Percentiles rank a stretch among this genome's conserved stretches.
Conservation (phyloP, 768 basidiomycete genomes). For the Serendipita vermifera region DNA sequence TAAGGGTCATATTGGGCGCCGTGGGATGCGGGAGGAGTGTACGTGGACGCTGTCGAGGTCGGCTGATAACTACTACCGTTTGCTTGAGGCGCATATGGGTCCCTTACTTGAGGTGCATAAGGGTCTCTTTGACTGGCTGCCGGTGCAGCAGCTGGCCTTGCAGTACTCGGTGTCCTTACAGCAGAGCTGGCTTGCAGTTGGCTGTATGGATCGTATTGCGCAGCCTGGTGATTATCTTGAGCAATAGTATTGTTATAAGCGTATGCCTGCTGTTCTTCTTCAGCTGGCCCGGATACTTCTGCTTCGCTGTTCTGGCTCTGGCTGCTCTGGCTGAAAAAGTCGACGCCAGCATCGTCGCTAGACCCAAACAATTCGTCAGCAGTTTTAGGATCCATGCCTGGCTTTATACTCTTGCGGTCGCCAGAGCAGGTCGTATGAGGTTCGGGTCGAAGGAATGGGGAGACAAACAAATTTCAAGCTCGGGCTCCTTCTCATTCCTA, state of each 20-base stretch:
- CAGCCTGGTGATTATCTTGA: neutral
- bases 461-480: no score
- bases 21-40: neutral
- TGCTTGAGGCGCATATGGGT: neutral
- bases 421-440: no score
- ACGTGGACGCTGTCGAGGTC: neutral
- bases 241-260: neutral
- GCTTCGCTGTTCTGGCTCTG: no score
- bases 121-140: neutral
- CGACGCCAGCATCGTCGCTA: neutral
- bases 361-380: neutral
- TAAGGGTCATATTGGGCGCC: neutral
- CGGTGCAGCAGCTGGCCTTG: neutral
- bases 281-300: neutral
- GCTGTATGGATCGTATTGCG: neutral
- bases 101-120: neutral
- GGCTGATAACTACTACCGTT: constrained; percentile 2
- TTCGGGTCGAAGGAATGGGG: constrained; percentile 1
- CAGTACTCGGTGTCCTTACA: neutral
- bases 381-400: constrained; percentile 4
- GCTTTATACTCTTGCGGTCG: neutral
- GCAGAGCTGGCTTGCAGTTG: neutral
- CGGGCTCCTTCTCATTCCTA: no score
- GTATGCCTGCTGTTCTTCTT: neutral
- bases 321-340: neutral